Percentiles rank a stretch among this genome's conserved stretches.
phyloP scores from a whole-genome alignment of 768 basidiomycete species.

The Lactarius indigo region DNA sequence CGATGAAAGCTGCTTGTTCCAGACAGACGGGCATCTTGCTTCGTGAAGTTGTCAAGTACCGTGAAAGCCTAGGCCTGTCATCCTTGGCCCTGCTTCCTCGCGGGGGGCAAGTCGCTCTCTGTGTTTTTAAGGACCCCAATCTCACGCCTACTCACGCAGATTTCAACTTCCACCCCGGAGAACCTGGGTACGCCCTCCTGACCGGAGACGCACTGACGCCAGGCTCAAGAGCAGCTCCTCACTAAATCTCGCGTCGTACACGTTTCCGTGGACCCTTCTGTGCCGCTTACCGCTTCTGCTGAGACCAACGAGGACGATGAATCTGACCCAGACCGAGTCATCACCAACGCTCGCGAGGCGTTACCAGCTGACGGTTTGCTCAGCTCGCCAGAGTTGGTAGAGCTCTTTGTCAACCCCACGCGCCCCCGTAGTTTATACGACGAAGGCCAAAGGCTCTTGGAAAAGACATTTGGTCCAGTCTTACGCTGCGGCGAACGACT shows the following conservation, averaged over 20 bases:
- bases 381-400: conserved; percentile 49
- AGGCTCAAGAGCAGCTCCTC: conserved; percentile 51
- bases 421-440: conserved; percentile 68
- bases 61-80: conserved; percentile 39
- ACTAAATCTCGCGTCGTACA: conserved; percentile 69
- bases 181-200: conserved; percentile 78
- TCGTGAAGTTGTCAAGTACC: conserved; percentile 58
- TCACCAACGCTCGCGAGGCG: conserved; percentile 69
- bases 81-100: conserved; percentile 78
- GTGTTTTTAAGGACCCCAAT: not conserved
- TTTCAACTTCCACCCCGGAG: conserved; percentile 85
- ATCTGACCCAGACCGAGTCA: conserved; percentile 63
- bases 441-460: conserved; percentile 37
- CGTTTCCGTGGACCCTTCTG: conserved; percentile 59
- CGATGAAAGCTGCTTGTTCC: not conserved
- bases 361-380: conserved; percentile 65
- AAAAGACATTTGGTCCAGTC: not conserved
- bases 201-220: conserved; percentile 55
- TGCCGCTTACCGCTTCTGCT: conserved; percentile 32
- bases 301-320: conserved; percentile 43
- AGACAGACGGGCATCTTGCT: conserved; percentile 79
- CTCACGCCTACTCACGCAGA: conserved; percentile 43
- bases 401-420: conserved; percentile 40
- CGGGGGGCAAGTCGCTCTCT: conserved; percentile 59
- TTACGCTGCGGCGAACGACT: conserved; percentile 48